Base-by-base conservation (phyloP, 768 basidiomycete species). In the Tulasnella sp. region DNA sequence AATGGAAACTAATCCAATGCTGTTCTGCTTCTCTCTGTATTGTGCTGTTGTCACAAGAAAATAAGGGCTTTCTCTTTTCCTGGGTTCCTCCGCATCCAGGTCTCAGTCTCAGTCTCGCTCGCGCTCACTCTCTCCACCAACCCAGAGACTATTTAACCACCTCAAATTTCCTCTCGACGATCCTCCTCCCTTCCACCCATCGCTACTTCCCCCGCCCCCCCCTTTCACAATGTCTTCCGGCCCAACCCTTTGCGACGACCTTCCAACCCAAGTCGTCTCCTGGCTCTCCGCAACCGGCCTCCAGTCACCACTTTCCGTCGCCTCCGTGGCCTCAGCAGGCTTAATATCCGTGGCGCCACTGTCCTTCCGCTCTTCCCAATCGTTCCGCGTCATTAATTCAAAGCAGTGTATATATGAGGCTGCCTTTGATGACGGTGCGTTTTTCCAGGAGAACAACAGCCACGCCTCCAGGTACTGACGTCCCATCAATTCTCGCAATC, bases 281-380 rank as follows among this genome's bases (percentile, higher is more conserved):
- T 77, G 61, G 37, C 40, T 77, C 4, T 70, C 77, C 5, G 70
- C 77, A 10, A 70, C 40, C 18, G 77, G 77, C 71, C 77, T 77
- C 37, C 55, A 44, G 44, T 77, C 67, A 20, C 23, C 77, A 5
- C 46, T 77, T 16, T 77, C 77, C 77, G 69, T 77, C 16, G 77
- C 77, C 35, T 77, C 77, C 39, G 44, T 77, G 5, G 70, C 67
- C 23, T 32, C 71, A 32, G 48, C 40, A 40, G 77, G 77, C 5
- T 72, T 72, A 46, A 51, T 77, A n/a, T 73, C 71, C 70, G 39
- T 77, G 69, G 20, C 77, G 7, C 42, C 77, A 9, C 55, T 71
- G 39, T 77, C 77, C 39, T 73, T 77, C 46, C 32, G 77, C 32
- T 73, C 77, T 5, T 77, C 77, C 10, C 77, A 77, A 77, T 77